Evolutionary conservation across 306 rosid species (phyloP), one percentile per base, ranked within the genome.

Genomic region (Trichosanthes cucumerina): DNA sequence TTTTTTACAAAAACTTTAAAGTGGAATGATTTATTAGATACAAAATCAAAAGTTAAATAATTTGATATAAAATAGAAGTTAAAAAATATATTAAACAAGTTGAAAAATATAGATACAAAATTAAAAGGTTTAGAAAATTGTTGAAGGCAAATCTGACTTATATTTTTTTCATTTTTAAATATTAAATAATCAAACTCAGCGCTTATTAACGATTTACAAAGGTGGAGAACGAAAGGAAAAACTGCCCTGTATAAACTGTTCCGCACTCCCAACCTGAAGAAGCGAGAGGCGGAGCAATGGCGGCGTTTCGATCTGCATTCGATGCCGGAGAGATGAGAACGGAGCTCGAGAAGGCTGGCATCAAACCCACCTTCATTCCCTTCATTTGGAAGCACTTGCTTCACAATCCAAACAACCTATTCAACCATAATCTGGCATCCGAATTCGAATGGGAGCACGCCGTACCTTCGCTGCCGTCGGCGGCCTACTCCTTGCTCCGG

Each of bases 241-340:
- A 57, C 44, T 15, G 44, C 14, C 71, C 6, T 7, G 46, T 15
- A 18, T 33, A 23, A 34, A 33, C 46, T 8, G 41, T 7, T 16
- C 23, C 43, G 44, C 24, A 16, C 24, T 33, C 44, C 24, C 33
- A 57, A 57, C 46, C 11, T 6, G 44, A 18, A 64, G 46, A 31
- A 19, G 13, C 44, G 12, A 36, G 50, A 28, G 50, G 76, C 39
- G 57, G 76, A 71, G 57, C 76, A 15, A 85, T 86, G 64, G 88
- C 81, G 98, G 33, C 86, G 82, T 66, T 82, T 63, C 87, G 91
- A 50, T 94, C 98, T 71, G 89, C 91, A 79, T 95, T 92, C 84
- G 96, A 95, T 73, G 90, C 89, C 66, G 89, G 83, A n/a, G 90
- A 81, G 23, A 50, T 92, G 78, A 84, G 78, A 76, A 83, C 64